A percentile compares a stretch with the other conserved stretches of the same genome.
These are phyloP conservation scores for Beauveria pseudobassiana DNA, from an alignment of 2,329 filamentous ascomycete species.

Conservation along the genomic window DNA sequence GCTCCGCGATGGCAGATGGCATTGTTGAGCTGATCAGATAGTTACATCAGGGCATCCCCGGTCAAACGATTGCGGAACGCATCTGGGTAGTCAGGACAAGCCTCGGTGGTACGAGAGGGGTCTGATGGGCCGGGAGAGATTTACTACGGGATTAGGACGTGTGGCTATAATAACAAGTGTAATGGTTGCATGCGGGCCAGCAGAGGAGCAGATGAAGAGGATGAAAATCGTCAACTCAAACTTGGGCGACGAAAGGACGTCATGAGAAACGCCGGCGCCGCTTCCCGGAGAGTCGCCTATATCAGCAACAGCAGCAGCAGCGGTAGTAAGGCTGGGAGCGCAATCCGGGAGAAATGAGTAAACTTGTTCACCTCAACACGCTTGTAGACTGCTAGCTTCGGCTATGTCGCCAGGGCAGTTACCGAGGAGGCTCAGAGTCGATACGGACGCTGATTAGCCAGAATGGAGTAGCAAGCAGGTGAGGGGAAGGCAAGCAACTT, in stretches of 20 bases:
- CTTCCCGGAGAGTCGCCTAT: neutral
- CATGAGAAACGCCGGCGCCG: neutral
- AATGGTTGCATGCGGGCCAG: too few relatives aligned
- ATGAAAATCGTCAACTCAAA: too few relatives aligned
- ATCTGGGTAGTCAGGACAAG: neutral
- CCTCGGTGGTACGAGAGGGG: constrained; percentile 1
- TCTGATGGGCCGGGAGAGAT: too few relatives aligned
- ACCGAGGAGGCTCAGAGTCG: constrained; percentile 7
- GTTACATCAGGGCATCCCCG: too few relatives aligned
- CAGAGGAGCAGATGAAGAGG: too few relatives aligned
- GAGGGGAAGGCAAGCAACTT: neutral
- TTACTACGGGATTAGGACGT: too few relatives aligned
- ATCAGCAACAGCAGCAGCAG: neutral
- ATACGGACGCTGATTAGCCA: constrained; percentile 6
- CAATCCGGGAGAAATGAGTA: too few relatives aligned
- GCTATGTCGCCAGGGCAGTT: constrained; percentile 5
- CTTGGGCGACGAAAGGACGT: too few relatives aligned
- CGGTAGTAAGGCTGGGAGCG: neutral
- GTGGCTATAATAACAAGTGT: too few relatives aligned
- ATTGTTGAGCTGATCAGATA: constrained; percentile 6
- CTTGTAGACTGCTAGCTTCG: neutral
- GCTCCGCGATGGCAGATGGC: too few relatives aligned
- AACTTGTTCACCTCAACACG: too few relatives aligned
- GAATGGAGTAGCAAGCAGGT: neutral
- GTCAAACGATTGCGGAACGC: too few relatives aligned